A percentile compares a stretch with the other conserved stretches of the same genome.
Conservation (phyloP, 257 asterid genomes). For the Przewalskia tangutica region DNA sequence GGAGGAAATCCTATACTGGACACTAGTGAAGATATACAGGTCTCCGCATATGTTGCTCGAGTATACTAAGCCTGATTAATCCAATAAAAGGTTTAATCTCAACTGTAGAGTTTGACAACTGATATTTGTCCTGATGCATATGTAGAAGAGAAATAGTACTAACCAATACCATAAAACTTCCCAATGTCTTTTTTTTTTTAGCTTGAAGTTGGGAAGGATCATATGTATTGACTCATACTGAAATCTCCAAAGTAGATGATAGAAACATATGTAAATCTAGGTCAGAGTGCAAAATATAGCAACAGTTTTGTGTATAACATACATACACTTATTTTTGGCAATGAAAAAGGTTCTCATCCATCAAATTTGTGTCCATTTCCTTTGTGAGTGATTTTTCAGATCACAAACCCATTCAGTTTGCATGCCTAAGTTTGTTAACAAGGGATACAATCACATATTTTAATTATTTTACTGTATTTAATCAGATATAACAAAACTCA, state of each 20-base stretch:
- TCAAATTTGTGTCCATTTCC: neutral
- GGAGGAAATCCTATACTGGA: constrained; percentile 98
- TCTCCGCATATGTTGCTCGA: constrained; percentile 97
- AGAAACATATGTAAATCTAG: constrained; percentile 6
- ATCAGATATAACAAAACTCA: too few relatives aligned
- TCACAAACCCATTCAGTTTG: too few relatives aligned
- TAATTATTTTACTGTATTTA: too few relatives aligned
- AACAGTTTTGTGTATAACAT: neutral
- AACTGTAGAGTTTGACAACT: neutral
- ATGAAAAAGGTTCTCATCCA: neutral
- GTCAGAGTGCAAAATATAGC: neutral
- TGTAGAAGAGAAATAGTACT: neutral
- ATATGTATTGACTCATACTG: neutral
- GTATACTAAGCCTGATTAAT: constrained; percentile 75
- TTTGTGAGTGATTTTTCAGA: neutral
- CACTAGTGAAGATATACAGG: constrained; percentile 82
- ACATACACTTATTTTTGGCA: neutral
- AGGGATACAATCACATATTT: too few relatives aligned
- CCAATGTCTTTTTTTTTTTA: constrained; percentile 1
- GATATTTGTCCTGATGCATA: constrained; percentile 3
- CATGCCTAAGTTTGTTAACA: too few relatives aligned
- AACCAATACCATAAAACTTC: constrained; percentile 12
- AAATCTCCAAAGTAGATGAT: neutral
- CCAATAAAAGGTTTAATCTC: neutral
- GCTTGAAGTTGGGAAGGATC: constrained; percentile 12